phyloP scores from a whole-genome alignment of 164 flowering plant species.

The Litsea cubeba region DNA sequence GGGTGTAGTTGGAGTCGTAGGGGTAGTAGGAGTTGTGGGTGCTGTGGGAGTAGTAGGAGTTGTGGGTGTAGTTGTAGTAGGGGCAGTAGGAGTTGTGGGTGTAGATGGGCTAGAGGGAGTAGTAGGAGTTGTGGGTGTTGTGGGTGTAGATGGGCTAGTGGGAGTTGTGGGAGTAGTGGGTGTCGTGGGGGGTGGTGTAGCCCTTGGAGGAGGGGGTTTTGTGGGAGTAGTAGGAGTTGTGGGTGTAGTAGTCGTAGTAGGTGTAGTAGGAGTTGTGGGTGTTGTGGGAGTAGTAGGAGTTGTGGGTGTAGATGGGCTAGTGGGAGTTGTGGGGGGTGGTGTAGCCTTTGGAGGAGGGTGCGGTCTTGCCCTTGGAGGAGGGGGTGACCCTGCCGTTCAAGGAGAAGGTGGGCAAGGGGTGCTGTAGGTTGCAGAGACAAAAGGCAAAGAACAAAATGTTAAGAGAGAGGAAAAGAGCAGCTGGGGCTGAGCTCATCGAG shows the following conservation, averaged over 20 bases:
- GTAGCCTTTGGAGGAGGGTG: neutral
- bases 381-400: neutral
- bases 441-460: conserved; percentile 56
- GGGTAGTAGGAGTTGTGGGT: too few relatives aligned
- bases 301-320: neutral
- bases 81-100: neutral
- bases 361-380: neutral
- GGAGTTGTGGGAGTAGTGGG: neutral
- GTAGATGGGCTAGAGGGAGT: neutral
- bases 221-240: too few relatives aligned
- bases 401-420: conserved; percentile 22
- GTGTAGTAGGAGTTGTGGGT: neutral
- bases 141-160: too few relatives aligned
- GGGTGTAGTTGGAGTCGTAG: conserved; percentile 2
- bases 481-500: conserved; percentile 27
- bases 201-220: neutral
- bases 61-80: too few relatives aligned
- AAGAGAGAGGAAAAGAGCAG: conserved; percentile 38
- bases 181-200: neutral
- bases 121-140: too few relatives aligned
- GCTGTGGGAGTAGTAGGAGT: too few relatives aligned
- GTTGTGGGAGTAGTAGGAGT: neutral
- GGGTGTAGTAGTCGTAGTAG: too few relatives aligned
- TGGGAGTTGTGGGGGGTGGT: neutral
- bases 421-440: conserved; percentile 34